Evolutionary conservation across 2,329 filamentous ascomycete genomes (phyloP).

Genomic region (Rhynchosporium secalis): DNA sequence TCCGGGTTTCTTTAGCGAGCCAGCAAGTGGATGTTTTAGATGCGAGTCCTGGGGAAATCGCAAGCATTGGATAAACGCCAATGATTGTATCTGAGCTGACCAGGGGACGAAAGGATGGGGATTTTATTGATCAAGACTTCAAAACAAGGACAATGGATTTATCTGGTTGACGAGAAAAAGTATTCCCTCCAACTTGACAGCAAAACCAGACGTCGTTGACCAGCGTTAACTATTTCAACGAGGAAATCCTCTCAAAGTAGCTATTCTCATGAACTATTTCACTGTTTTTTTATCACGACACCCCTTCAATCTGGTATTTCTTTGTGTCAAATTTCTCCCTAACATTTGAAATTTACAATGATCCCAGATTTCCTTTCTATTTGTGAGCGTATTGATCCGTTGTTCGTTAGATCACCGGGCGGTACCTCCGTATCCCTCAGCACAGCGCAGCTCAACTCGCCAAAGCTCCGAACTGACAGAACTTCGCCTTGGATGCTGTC

Average conservation of each 20-base stretch:
- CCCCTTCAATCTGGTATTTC: neutral
- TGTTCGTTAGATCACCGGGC: too few species aligned
- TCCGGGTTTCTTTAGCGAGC: conserved; percentile 2
- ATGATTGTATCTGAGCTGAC: neutral
- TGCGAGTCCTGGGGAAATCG: conserved; percentile 11
- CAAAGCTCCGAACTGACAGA: neutral
- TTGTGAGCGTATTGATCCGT: too few species aligned
- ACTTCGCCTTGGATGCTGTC: neutral
- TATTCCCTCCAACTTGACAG: neutral
- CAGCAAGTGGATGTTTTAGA: neutral
- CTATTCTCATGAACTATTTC: neutral
- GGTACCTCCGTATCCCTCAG: neutral
- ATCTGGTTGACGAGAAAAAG: neutral
- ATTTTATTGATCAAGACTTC: conserved; percentile 5
- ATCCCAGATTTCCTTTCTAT: too few species aligned
- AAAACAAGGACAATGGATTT: neutral
- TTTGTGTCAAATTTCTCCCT: too few species aligned
- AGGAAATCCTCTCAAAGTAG: neutral
- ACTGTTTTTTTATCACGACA: neutral
- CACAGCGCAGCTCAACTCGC: neutral
- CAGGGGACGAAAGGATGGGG: neutral
- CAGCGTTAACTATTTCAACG: neutral
- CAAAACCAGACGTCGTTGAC: neutral
- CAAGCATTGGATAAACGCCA: conserved; percentile 12
- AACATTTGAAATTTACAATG: too few species aligned